phyloP scores from a whole-genome alignment of 768 basidiomycete genomes.

The Boletellus emodensis region DNA sequence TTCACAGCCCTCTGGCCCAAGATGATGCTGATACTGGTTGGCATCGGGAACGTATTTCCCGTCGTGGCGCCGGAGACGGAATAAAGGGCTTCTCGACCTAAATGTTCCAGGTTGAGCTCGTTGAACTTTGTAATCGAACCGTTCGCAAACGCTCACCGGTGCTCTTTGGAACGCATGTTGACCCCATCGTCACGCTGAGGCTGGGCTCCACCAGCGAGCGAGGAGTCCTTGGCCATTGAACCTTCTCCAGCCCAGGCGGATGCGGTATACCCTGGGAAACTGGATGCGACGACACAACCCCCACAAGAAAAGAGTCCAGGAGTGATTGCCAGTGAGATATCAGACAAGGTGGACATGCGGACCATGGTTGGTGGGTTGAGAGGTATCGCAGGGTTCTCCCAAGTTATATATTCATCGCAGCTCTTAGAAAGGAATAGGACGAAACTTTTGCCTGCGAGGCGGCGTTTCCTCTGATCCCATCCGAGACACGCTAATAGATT shows the following conservation, averaged over 20 bases:
- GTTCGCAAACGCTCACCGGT: no score
- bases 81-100: no score
- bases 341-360: background rate
- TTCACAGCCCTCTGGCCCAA: constrained; percentile 18
- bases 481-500: no score
- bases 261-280: background rate
- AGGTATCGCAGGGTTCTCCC: background rate
- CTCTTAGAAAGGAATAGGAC: no score
- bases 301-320: constrained; percentile 1
- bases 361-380: background rate
- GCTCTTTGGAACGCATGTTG: background rate
- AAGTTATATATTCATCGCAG: background rate
- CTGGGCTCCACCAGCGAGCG: background rate
- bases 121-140: no score
- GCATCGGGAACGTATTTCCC: constrained; percentile 2
- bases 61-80: background rate
- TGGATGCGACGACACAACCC: background rate
- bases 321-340: background rate
- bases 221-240: background rate
- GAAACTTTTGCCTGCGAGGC: no score
- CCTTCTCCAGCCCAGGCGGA: background rate
- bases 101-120: no score
- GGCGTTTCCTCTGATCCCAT: no score
- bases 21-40: constrained; percentile 21
- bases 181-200: background rate